phyloP scores from a whole-genome alignment of 1,284 basidiomycete species.

The Ganoderma resinaceum region DNA sequence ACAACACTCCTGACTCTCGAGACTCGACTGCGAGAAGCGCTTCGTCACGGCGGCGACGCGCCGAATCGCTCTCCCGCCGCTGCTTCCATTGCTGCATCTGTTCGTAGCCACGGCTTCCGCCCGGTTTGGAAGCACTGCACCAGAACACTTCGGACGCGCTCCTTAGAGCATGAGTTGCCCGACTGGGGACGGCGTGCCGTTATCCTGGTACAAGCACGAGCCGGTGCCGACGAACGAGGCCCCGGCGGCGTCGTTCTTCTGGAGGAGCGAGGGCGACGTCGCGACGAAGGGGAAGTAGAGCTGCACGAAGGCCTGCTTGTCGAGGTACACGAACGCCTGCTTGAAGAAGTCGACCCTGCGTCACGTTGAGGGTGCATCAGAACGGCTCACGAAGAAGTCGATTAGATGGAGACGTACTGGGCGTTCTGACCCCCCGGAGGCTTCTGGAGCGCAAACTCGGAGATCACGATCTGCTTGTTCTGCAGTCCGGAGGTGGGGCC shows the following conservation, averaged over 20 bases:
- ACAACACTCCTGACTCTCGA: too few species aligned
- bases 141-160: not conserved
- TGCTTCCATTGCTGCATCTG: not conserved
- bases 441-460: conserved; percentile 7
- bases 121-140: not conserved
- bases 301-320: conserved; percentile 2
- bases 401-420: not conserved
- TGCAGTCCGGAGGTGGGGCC: not conserved
- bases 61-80: not conserved
- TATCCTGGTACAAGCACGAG: conserved; percentile 6
- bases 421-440: not conserved
- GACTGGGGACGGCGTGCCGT: not conserved
- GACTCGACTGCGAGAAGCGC: not conserved
- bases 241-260: not conserved
- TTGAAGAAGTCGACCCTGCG: conserved; percentile 7
- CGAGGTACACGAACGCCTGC: conserved; percentile 7
- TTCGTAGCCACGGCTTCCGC: too few species aligned
- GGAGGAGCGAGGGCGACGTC: conserved; percentile 1
- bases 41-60: not conserved
- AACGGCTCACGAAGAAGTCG: too few species aligned
- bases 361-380: not conserved
- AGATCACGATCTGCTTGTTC: conserved; percentile 3
- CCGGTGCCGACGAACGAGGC: conserved; percentile 3
- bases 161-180: not conserved
- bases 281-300: conserved; percentile 11